These are phyloP conservation scores for Xylaria hypoxylon DNA, from an alignment of 2,329 filamentous ascomycete species.

Conservation along the genomic window DNA sequence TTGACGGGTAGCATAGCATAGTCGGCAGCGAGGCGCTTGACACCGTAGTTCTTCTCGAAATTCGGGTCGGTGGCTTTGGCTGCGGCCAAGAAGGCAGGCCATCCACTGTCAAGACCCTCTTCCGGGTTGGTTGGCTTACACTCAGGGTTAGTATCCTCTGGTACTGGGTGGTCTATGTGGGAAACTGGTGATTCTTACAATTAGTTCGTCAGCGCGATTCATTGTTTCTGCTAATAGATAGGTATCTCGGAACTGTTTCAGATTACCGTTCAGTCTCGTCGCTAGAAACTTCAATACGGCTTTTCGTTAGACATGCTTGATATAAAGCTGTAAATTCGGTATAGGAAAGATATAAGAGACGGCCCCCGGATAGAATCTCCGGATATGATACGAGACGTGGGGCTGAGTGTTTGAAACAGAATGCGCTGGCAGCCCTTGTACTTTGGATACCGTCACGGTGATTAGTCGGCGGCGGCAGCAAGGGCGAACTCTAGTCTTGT, in stretches of 20 bases:
- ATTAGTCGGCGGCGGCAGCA: not conserved
- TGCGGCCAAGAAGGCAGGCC: conserved; percentile 12
- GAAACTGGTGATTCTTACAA: not conserved
- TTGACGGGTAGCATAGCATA: not conserved
- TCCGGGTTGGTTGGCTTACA: not conserved
- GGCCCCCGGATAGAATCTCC: not conserved
- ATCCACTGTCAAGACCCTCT: not conserved
- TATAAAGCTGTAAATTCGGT: not conserved
- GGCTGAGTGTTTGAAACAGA: not conserved
- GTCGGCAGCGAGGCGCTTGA: conserved; percentile 1
- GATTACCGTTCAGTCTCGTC: not conserved
- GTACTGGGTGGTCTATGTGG: not conserved
- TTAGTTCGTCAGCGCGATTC: not conserved
- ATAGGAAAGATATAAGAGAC: not conserved
- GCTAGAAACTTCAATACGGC: not conserved
- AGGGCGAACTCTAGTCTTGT: not conserved
- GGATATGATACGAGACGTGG: not conserved
- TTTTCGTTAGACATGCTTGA: not conserved
- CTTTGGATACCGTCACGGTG: not conserved
- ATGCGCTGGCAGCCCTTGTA: not conserved
- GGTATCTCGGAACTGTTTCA: not conserved
- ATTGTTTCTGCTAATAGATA: not conserved
- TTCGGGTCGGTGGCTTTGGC: conserved; percentile 7
- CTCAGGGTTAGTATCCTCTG: not conserved
- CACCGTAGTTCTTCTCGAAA: conserved; percentile 1